These are phyloP conservation scores for Nakazawaea populi DNA, from an alignment of 805 yeast genomes.

Conservation along the genomic window DNA sequence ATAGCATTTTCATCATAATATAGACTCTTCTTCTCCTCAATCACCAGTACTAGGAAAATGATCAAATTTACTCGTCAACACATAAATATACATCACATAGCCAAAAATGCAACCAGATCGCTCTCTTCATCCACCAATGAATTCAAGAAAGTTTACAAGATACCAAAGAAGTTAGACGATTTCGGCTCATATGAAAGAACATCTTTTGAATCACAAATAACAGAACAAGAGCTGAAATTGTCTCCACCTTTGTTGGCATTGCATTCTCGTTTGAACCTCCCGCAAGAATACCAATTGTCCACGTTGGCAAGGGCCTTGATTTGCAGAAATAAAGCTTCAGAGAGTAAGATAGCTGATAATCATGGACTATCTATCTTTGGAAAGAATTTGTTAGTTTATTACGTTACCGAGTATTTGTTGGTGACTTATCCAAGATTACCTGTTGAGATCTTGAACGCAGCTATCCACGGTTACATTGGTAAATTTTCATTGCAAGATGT, in stretches of 20 bases:
- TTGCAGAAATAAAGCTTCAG: constrained; percentile 20
- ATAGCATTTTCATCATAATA: too few relatives aligned
- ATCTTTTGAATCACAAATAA: constrained; percentile 22
- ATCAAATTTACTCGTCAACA: neutral
- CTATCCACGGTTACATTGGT: constrained; percentile 73
- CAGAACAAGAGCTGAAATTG: constrained; percentile 47
- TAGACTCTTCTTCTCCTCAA: too few relatives aligned
- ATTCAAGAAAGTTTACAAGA: constrained; percentile 8
- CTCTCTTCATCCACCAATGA: neutral
- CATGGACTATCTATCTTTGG: constrained; percentile 81
- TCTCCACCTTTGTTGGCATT: constrained; percentile 75
- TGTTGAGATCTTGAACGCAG: constrained; percentile 63
- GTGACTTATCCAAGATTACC: constrained; percentile 88
- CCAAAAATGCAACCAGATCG: neutral
- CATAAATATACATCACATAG: neutral
- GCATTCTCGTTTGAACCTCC: constrained; percentile 69
- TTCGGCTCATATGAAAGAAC: constrained; percentile 26
- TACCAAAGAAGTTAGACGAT: constrained; percentile 19
- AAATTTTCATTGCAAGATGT: constrained; percentile 56
- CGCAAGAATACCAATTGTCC: constrained; percentile 48
- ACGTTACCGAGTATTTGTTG: constrained; percentile 68
- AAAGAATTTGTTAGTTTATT: constrained; percentile 65
- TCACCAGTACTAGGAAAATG: too few relatives aligned
- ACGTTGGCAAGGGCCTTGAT: constrained; percentile 80
- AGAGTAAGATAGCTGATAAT: constrained; percentile 58